Evolutionary conservation across 768 basidiomycete species (phyloP), one percentile per base, ranked within the genome.

Genomic region (Hericium alpestre): DNA sequence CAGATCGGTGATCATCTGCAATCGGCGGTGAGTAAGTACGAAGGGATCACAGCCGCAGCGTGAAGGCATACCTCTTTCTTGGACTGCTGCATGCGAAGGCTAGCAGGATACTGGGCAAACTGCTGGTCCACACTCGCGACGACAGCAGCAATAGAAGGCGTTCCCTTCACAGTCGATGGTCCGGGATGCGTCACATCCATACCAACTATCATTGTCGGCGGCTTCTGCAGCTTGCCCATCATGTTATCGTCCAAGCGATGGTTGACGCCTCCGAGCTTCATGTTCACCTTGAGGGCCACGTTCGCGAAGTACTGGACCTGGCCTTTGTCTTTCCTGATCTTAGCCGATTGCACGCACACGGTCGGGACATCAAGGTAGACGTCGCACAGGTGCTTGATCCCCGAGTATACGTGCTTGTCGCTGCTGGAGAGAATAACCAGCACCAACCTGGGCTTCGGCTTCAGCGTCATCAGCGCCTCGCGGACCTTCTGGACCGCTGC

Each of bases 181-280:
- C 89, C 86, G 20, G 89, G 88, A 69, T 92, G 89, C 1, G 87
- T 90, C 22, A 88, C 86, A 64, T 80, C 80, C 72, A 79, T 78
- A 16, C 79, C 79, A 4, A 81, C 76, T 43, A 81, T 57, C 77
- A 81, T 80, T 16, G 79, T 81, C 39, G 75, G 69, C 48, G 66
- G 64, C 20, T 63, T 55, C 40, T 61, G 65, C 27, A 81, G 65
- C 75, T 74, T 78, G 40, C 16, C 61, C 32, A 67, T 65, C 56
- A 70, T 73, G n/a, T 59, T 63, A 38, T 63, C 61, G 55, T 77
- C 76, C 53, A 81, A 59, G 32, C 65, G 67, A 58, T 80, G 79
- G 56, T 81, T 81, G 51, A 79, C 65, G 18, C 79, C 80, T 2
- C 79, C 80, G 56, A 79, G 63, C 62, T 81, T 81, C 70, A 77